phyloP scores from a whole-genome alignment of 495 filamentous ascomycete genomes.

The Amphirosellinia nigrospora region DNA sequence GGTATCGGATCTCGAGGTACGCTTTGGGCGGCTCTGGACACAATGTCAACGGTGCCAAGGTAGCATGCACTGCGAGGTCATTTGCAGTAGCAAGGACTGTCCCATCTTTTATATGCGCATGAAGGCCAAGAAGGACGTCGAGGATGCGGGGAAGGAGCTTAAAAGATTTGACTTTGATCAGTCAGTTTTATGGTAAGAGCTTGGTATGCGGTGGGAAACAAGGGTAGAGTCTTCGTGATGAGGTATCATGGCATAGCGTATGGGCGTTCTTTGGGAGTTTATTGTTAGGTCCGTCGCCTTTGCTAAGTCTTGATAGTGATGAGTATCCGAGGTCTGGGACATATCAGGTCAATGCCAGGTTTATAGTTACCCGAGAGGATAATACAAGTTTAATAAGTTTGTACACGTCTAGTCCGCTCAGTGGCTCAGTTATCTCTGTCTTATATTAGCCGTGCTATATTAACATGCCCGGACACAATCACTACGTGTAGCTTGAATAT shows the following conservation, averaged over 20 bases:
- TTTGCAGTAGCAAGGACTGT: constrained; percentile 94
- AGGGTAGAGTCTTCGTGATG: constrained; percentile 20
- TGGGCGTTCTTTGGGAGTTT: constrained; percentile 9
- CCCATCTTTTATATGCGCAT: constrained; percentile 99
- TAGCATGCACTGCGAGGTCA: constrained; percentile 96
- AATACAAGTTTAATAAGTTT: background rate
- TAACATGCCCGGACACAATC: background rate
- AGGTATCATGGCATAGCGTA: constrained; percentile 15
- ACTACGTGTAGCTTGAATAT: background rate
- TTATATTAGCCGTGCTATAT: background rate
- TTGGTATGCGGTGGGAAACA: background rate
- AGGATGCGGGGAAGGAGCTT: constrained; percentile 91
- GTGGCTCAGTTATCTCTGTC: background rate
- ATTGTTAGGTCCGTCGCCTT: constrained; percentile 1
- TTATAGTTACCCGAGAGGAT: constrained; percentile 1
- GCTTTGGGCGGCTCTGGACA: constrained; percentile 94
- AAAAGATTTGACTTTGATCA: constrained; percentile 86
- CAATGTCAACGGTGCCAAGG: constrained; percentile 99
- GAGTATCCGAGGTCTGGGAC: constrained; percentile 1
- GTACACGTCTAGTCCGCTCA: background rate
- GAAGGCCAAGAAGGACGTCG: constrained; percentile 99
- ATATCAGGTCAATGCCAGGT: background rate
- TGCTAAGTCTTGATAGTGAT: background rate
- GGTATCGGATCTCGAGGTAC: constrained; percentile 87
- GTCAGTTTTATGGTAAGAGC: constrained; percentile 53